Base-by-base conservation (phyloP, 1,284 basidiomycete genomes). In the Fomitiporia mediterranea region DNA sequence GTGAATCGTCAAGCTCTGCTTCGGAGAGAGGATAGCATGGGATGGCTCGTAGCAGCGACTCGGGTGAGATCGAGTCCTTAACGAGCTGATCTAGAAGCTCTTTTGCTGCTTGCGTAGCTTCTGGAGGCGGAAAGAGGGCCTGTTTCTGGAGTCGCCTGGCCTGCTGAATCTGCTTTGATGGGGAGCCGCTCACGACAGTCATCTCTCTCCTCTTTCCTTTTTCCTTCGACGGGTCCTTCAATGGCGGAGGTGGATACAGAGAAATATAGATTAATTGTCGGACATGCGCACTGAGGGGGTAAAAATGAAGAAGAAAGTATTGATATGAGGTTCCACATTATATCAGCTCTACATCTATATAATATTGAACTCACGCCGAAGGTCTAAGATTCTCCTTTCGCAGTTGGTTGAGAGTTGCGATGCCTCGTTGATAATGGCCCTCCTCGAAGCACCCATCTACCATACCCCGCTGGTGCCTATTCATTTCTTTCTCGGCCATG, bases 381-480 rank as follows among this genome's bases (percentile, higher is more conserved):
- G 84, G 84, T 51, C 67, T 79, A 66, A 74, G 75, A 21, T 73
- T 69, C n/a, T 75, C 64, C 2, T 78, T 78, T 51, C 82, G 79
- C 4, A 88, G 68, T 55, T 83, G 80, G 58, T 81, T 79, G 0
- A 89, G 73, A 17, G 79, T 67, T 8, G 73, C 69, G 25, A 87
- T 82, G 1, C 81, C 86, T 6, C 78, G 72, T 60, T 84, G 79
- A 60, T 84, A 87, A 60, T 88, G 84, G 17, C 81, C 81, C 65
- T 89, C 86, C 61, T 89, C 86, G 37, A 89, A 80, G 58, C 81
- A 83, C 44, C 74, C 80, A 64, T 89, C 84, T 13, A 87, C 81
- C 9, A 87, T 68, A 35, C 74, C 76, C 27, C 76, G 74, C 63
- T 86, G 81, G 62, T 80, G 69, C 15, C 68, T 68, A 40, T 73